Base-by-base conservation (phyloP, 2,329 filamentous ascomycete genomes). In the Periconia macrospinosa region DNA sequence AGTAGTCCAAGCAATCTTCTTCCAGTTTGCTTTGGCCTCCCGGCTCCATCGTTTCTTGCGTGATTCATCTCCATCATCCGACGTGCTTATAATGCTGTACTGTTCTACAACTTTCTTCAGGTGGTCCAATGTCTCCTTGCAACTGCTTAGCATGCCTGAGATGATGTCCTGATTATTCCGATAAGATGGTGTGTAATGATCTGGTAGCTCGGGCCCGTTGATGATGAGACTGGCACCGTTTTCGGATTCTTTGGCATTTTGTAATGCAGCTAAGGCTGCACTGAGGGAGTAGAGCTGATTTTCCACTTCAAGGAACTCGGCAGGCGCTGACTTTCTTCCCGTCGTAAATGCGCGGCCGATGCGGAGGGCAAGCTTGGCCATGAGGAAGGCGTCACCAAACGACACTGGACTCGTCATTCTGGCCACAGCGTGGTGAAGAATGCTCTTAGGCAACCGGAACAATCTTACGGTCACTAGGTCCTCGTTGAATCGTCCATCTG, bases 351-450 rank as follows among this genome's bases (percentile, higher is more conserved):
- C 49, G 13, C 51, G 35, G 8, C 44, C 49, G 2, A 55, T 13
- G 18, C 41, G n/a, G 13, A 30, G 47, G 11, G 53, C 53, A 5
- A 55, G 17, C 41, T 45, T 19, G 14, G 53, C 51, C 10, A 55
- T 43, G 14, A 55, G 44, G 27, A 55, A 47, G n/a, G 53, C 49
- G 19, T 55, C 53, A 18, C 53, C 53, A 15, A 55, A 23, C 10
- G 49, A 52, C 3, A 55, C 33, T 14, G 53, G 41, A 5, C 37
- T 11, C 42, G 49, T 23, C 53, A 55, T 55, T 20, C 8, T 49
- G 41, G 33, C 13, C 27, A 18, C 10, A 14, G 11, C 11, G 5
- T 37, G 33, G 33, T 37, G 15, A n/a, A 3, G 33, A 37, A n/a
- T 14, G 23, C 23, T 27, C 8, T 27, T 8, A 8, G 23, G 3